phyloP scores from a whole-genome alignment of 345 rosid genomes.

The Gossypioides kirkii region DNA sequence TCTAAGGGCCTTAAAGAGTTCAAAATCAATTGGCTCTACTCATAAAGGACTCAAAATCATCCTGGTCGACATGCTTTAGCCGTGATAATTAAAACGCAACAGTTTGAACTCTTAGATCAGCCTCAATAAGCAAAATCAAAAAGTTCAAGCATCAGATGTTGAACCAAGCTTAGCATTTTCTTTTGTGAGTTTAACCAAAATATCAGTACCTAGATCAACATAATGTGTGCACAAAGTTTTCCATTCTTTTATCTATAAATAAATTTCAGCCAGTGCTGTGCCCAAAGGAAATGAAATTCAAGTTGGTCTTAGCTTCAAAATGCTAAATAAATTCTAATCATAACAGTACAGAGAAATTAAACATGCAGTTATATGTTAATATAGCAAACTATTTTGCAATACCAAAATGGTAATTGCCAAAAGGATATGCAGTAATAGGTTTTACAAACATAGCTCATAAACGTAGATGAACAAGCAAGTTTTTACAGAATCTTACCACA shows the following conservation, averaged over 20 bases:
- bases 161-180: neutral
- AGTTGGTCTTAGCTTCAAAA: neutral
- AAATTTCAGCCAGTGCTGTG: neutral
- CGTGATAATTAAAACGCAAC: neutral
- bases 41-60: neutral
- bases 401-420: neutral
- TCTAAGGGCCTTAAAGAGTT: neutral
- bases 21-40: neutral
- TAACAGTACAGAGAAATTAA: neutral
- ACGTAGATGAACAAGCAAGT: neutral
- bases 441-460: neutral
- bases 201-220: neutral
- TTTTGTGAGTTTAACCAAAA: neutral
- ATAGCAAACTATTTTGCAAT: neutral
- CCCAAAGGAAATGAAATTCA: slow-evolving; percentile 1
- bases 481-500: slow-evolving; percentile 41
- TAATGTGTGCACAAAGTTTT: neutral
- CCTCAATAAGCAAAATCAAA: neutral
- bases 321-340: neutral
- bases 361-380: neutral
- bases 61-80: neutral
- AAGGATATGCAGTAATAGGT: neutral
- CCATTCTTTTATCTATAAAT: neutral
- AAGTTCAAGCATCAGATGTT: neutral
- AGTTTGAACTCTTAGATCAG: neutral